phyloP scores from a whole-genome alignment of 2,329 filamentous ascomycete species.

The Alternaria solani region DNA sequence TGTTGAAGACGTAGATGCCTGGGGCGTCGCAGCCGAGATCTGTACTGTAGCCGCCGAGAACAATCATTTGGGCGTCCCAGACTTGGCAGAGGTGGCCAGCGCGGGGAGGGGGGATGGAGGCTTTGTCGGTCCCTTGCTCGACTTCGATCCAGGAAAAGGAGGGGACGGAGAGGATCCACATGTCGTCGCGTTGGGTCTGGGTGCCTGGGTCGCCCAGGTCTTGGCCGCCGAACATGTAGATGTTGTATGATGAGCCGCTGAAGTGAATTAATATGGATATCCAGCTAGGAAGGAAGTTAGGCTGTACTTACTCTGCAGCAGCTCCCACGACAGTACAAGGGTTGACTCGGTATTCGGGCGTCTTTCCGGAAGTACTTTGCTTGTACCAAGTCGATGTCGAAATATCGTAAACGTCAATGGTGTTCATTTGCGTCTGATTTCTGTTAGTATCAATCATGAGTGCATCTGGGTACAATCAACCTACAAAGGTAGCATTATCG shows the following conservation, averaged over 20 bases:
- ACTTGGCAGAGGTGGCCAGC: slow-evolving; percentile 79
- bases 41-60: slow-evolving; percentile 74
- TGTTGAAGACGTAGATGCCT: slow-evolving; percentile 79
- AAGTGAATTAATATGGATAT: slow-evolving; percentile 14
- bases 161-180: slow-evolving; percentile 82
- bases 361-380: slow-evolving; percentile 69
- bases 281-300: background rate
- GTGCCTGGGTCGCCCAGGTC: slow-evolving; percentile 69
- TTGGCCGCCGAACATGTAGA: slow-evolving; percentile 82
- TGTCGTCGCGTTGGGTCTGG: slow-evolving; percentile 71
- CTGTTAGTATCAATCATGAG: slow-evolving; percentile 13
- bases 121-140: slow-evolving; percentile 50
- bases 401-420: slow-evolving; percentile 83
- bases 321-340: slow-evolving; percentile 77
- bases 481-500: slow-evolving; percentile 70
- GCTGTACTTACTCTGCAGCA: slow-evolving; percentile 64
- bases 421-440: slow-evolving; percentile 69
- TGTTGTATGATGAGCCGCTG: slow-evolving; percentile 74
- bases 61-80: slow-evolving; percentile 83
- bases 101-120: slow-evolving; percentile 64
- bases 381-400: slow-evolving; percentile 75
- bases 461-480: slow-evolving; percentile 22
- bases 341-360: slow-evolving; percentile 68
- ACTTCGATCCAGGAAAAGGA: slow-evolving; percentile 82
- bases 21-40: slow-evolving; percentile 71